Evolutionary conservation across 345 rosid species (phyloP), one percentile per base, ranked within the genome.

Genomic region (Camelina laxa): DNA sequence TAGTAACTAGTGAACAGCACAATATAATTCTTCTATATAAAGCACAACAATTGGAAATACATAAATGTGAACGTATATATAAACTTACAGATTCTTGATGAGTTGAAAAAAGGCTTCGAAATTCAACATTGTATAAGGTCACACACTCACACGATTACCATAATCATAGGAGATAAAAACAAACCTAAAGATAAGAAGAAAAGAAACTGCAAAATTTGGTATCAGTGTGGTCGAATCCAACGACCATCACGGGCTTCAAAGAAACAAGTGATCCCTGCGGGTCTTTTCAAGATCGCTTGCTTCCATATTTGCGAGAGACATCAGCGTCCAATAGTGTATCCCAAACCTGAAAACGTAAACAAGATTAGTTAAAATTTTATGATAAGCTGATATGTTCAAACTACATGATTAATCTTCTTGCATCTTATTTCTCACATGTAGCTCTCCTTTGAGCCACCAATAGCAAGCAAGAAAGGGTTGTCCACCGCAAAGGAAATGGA

Each of bases 381-480:
- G 2, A n/a, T 2, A 3, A 45, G 24, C 48, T 45, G 19, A 15
- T 15, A 36, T 33, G 19, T n/a, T 35, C 15, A 11, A 54, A 50
- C 31, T 15, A 39, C 58, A 39, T 31, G 12, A 21, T 48, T 4
- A 9, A 33, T 20, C 30, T 42, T 15, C 39, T 84, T 49, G 49
- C 33, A 53, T 31, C 27, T 30, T 0, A n/a, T 19, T 6, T 33
- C 39, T 86, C 71, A 92, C 99, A 80, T 87, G 84, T 77, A 95
- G 17, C 64, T 75, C 90, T 62, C 97, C 80, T 87, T 95, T 6
- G 97, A 92, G 65, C 99, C 97, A 79, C 97, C 99, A 10, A 92
- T 83, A n/a, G 97, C 96, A 15, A 92, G 89, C 75, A 87, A 53
- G 70, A 85, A 92, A 9, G 99, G 99, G 61, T 73, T 81, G 72